Evolutionary conservation across 257 asterid genomes (phyloP).

Genomic region (Hygrophila difformis): DNA sequence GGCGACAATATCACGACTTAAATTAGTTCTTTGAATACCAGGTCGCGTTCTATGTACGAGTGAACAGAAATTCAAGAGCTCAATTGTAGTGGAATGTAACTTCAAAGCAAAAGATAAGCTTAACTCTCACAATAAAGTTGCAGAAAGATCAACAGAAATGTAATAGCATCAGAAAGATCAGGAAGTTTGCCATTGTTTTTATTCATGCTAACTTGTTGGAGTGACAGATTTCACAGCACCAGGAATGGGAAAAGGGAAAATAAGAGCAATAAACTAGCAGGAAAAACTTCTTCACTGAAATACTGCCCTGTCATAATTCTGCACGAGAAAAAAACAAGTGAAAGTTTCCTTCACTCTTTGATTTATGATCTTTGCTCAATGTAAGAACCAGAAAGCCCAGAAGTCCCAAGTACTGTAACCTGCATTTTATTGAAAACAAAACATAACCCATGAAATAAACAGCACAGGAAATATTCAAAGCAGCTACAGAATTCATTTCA

Average conservation of each 20-base stretch:
- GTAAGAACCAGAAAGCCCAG: conserved; percentile 94
- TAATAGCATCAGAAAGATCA: conserved; percentile 6
- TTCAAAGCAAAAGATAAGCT: too few species aligned
- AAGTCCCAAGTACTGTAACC: conserved; percentile 94
- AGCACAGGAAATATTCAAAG: not conserved
- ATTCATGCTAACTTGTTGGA: conserved; percentile 15
- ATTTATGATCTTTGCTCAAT: conserved; percentile 80
- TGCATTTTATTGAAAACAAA: conserved; percentile 20
- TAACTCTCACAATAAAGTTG: too few species aligned
- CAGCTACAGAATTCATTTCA: conserved; percentile 1
- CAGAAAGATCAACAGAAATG: too few species aligned
- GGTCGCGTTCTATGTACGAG: too few species aligned
- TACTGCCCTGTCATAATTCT: conserved; percentile 10
- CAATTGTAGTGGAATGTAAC: too few species aligned
- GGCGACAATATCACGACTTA: too few species aligned
- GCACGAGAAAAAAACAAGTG: conserved; percentile 15
- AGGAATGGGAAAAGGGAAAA: conserved; percentile 14
- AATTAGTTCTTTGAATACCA: too few species aligned
- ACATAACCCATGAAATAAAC: conserved; percentile 12
- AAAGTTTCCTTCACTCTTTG: conserved; percentile 2
- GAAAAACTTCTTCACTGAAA: conserved; percentile 10
- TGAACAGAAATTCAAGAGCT: too few species aligned
- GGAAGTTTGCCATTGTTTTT: conserved; percentile 16
- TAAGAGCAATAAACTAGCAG: conserved; percentile 15
- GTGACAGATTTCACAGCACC: conserved; percentile 13